phyloP scores from a whole-genome alignment of 345 rosid species.

The Eucalyptus shirleyi region DNA sequence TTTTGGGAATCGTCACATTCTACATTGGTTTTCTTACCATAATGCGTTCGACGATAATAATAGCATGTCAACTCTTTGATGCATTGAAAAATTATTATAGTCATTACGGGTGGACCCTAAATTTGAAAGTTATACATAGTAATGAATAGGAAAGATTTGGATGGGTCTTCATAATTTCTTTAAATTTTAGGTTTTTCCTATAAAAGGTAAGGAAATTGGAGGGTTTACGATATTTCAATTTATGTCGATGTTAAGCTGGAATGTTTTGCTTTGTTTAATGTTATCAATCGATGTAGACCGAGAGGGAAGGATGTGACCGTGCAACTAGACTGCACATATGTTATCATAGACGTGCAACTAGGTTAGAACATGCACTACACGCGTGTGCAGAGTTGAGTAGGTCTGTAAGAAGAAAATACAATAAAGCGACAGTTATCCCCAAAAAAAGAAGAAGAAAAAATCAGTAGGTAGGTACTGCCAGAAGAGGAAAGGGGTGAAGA shows the following conservation, averaged over 20 bases:
- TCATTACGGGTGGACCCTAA: neutral
- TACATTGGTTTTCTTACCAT: neutral
- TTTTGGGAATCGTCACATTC: neutral
- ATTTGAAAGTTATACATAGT: neutral
- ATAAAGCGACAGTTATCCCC: neutral
- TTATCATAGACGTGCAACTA: neutral
- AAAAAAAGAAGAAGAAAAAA: fast-evolving
- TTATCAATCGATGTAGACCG: neutral
- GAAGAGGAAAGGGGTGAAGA: neutral
- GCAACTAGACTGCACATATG: neutral
- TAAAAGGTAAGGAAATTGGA: neutral
- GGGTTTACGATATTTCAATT: neutral
- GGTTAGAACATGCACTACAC: neutral
- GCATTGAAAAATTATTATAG: neutral
- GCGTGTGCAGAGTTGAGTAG: neutral
- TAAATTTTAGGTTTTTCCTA: neutral
- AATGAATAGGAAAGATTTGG: neutral
- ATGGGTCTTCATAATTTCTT: neutral
- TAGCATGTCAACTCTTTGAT: neutral
- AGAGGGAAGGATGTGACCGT: neutral
- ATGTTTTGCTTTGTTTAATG: neutral
- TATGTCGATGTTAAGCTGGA: neutral
- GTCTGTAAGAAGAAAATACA: neutral
- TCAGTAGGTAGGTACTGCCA: neutral
- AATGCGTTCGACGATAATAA: neutral